phyloP scores from a whole-genome alignment of 2,329 filamentous ascomycete species.

The Cladophialophora chaetospira region DNA sequence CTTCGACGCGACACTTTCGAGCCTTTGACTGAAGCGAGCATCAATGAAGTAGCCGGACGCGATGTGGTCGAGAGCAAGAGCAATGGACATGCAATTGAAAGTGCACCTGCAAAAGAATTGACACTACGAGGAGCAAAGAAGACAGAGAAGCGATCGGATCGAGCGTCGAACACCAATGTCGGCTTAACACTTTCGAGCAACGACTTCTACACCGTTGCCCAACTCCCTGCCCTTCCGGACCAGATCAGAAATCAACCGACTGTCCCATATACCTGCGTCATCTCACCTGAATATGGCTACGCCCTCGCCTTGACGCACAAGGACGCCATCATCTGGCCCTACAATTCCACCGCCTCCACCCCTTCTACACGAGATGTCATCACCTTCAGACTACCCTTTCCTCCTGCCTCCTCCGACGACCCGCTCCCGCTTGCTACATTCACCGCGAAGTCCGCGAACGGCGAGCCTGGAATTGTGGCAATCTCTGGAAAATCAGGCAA shows the following conservation, averaged over 20 bases:
- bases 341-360: conserved; percentile 62
- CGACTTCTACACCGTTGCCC: conserved; percentile 80
- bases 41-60: conserved; percentile 33
- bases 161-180: conserved; percentile 33
- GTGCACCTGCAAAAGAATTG: conserved; percentile 38
- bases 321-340: conserved; percentile 88
- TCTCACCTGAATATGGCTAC: conserved; percentile 68
- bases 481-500: conserved; percentile 81
- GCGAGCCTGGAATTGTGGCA: conserved; percentile 82
- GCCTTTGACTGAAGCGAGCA: conserved; percentile 30
- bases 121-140: conserved; percentile 44
- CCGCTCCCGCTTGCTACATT: conserved; percentile 80
- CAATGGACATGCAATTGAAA: conserved; percentile 25
- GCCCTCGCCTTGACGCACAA: conserved; percentile 78
- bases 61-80: conserved; percentile 30
- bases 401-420: conserved; percentile 66
- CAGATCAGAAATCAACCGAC: conserved; percentile 67
- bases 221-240: conserved; percentile 79
- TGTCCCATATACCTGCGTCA: conserved; percentile 61
- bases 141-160: conserved; percentile 37
- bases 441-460: conserved; percentile 75
- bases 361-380: conserved; percentile 72
- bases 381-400: conserved; percentile 75
- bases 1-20: conserved; percentile 42
- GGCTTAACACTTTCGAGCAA: conserved; percentile 64